phyloP scores from a whole-genome alignment of 139 green algal genomes.

The Coccomyxa sp. region DNA sequence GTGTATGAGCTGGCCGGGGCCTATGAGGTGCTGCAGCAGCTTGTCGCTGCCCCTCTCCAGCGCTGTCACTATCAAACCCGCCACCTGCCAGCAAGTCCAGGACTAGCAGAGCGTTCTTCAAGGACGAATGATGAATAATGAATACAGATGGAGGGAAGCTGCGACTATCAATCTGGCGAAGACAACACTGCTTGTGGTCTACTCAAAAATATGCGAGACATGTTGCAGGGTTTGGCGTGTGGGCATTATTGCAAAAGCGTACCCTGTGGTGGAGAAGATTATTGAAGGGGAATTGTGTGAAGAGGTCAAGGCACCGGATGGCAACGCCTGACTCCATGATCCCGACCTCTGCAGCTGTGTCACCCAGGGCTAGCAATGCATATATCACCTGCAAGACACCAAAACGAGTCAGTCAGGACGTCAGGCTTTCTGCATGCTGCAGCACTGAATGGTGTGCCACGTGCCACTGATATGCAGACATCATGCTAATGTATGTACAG shows the following conservation, averaged over 20 bases:
- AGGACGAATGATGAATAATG: no score
- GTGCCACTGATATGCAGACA: not conserved
- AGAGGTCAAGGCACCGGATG: constrained; percentile 64
- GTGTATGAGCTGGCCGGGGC: constrained; percentile 43
- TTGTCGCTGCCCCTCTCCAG: constrained; percentile 20
- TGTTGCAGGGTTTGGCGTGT: no score
- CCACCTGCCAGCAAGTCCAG: constrained; percentile 32
- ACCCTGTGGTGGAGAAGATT: constrained; percentile 81
- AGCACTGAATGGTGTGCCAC: not conserved
- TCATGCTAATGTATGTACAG: constrained; percentile 22
- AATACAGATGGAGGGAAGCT: no score
- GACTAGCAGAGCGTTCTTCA: no score
- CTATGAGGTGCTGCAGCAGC: constrained; percentile 61
- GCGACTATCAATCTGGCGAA: no score
- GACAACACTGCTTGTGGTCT: no score
- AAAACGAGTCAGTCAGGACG: no score
- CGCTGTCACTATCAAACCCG: constrained; percentile 44
- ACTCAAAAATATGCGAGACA: no score
- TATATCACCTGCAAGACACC: not conserved
- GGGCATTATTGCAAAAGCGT: not conserved
- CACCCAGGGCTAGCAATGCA: constrained; percentile 9
- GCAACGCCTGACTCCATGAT: constrained; percentile 48
- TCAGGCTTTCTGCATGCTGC: not conserved
- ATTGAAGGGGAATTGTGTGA: constrained; percentile 85
- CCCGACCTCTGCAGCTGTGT: constrained; percentile 11